Conservation (phyloP, 208 protist species). For the Kentomonas sorsogonicus region DNA sequence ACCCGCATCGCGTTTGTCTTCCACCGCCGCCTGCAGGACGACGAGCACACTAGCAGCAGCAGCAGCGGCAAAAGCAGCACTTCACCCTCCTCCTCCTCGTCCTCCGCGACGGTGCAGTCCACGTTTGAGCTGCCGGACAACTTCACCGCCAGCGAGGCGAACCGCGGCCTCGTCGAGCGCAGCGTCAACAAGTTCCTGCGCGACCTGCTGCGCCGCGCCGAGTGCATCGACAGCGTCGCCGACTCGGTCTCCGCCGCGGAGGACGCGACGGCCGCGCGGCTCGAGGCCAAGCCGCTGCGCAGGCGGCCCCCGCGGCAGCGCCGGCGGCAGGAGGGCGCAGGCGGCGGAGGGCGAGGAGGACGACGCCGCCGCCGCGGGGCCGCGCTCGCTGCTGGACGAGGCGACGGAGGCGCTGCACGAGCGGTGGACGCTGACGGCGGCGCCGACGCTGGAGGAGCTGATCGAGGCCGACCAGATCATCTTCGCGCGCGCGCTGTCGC, state of each 20-base stretch:
- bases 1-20: conserved; percentile 78
- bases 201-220: conserved; percentile 73
- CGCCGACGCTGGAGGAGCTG: conserved; percentile 81
- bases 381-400: conserved; percentile 80
- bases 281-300: conserved; percentile 77
- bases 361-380: conserved; percentile 2
- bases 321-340: neutral
- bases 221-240: conserved; percentile 79
- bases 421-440: conserved; percentile 70
- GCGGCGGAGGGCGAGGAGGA: conserved; percentile 12
- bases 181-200: conserved; percentile 87
- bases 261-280: conserved; percentile 65
- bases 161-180: conserved; percentile 75
- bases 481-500: conserved; percentile 68
- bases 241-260: conserved; percentile 74
- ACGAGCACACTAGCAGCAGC: neutral
- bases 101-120: conserved; percentile 37
- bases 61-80: neutral
- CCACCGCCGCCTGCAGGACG: conserved; percentile 60
- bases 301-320: conserved; percentile 18
- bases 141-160: conserved; percentile 71
- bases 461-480: conserved; percentile 88
- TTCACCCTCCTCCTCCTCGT: conserved; percentile 6
- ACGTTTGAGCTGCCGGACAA: conserved; percentile 76
- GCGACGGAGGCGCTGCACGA: conserved; percentile 66